Percentiles rank a stretch among this genome's conserved stretches.
Evolutionary conservation across 352 stramenopile genomes (phyloP).

Genomic region (Ochromonadaceae sp.): DNA sequence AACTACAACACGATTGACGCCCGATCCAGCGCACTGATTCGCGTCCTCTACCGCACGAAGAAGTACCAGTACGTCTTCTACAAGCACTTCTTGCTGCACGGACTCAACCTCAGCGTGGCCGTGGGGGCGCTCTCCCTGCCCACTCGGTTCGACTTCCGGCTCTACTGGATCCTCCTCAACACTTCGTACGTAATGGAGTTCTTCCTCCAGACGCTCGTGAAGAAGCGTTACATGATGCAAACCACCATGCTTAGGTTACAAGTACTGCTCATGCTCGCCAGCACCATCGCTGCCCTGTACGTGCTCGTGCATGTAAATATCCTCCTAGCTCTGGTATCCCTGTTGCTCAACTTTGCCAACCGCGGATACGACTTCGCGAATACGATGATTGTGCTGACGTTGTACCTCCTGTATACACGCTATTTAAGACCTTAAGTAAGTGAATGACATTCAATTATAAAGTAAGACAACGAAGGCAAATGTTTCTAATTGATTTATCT

Average conservation of each 20-base stretch:
- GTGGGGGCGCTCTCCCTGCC: constrained; percentile 20
- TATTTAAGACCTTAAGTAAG: no score
- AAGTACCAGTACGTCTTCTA: constrained; percentile 56
- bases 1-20: constrained; percentile 35
- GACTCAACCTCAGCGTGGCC: constrained; percentile 41
- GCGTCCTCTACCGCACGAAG: constrained; percentile 45
- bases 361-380: constrained; percentile 25
- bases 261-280: constrained; percentile 37
- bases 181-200: constrained; percentile 51
- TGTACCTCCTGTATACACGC: no score
- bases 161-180: constrained; percentile 48
- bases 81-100: constrained; percentile 48
- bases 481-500: no score
- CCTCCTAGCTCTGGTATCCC: constrained; percentile 23
- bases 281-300: constrained; percentile 29
- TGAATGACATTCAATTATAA: no score
- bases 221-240: constrained; percentile 36
- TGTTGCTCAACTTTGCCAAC: constrained; percentile 41
- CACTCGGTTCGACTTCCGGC: constrained; percentile 29
- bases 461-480: no score
- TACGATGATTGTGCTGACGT: constrained; percentile 5
- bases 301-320: constrained; percentile 19
- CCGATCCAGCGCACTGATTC: constrained; percentile 21
- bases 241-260: constrained; percentile 37
- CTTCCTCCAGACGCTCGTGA: constrained; percentile 49